Conservation (phyloP, 2,329 filamentous ascomycete genomes). For the Trichophyton equinum region DNA sequence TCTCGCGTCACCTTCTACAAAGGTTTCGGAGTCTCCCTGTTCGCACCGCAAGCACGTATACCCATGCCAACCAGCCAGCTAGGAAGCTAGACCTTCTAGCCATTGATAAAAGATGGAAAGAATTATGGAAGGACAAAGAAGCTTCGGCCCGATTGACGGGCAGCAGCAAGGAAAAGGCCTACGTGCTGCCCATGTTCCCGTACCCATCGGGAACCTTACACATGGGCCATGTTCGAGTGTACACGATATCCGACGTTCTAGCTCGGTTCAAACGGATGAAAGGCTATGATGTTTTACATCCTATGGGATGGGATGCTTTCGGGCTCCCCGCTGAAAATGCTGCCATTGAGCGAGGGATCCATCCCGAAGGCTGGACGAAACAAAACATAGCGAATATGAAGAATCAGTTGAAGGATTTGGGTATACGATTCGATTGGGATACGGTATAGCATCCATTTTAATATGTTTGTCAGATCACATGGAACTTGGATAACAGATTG, state of each 20-base stretch:
- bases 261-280: conserved; percentile 63
- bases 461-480: not conserved
- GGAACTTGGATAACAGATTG: not conserved
- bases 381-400: conserved; percentile 78
- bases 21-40: not conserved
- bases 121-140: conserved; percentile 30
- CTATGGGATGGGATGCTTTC: conserved; percentile 95
- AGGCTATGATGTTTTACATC: conserved; percentile 63
- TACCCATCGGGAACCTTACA: conserved; percentile 82
- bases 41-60: not conserved
- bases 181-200: conserved; percentile 83
- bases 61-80: not conserved
- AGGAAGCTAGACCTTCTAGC: conserved; percentile 32
- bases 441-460: conserved; percentile 42
- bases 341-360: conserved; percentile 67
- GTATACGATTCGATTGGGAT: conserved; percentile 72
- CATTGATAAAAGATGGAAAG: conserved; percentile 45
- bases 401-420: conserved; percentile 64
- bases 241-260: conserved; percentile 79
- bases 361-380: conserved; percentile 66
- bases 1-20: not conserved
- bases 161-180: conserved; percentile 34
- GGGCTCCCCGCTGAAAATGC: conserved; percentile 85
- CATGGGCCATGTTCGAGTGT: conserved; percentile 76
- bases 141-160: conserved; percentile 4